Base-by-base conservation (phyloP, 768 basidiomycete species). In the Xerocomus spinulosus region DNA sequence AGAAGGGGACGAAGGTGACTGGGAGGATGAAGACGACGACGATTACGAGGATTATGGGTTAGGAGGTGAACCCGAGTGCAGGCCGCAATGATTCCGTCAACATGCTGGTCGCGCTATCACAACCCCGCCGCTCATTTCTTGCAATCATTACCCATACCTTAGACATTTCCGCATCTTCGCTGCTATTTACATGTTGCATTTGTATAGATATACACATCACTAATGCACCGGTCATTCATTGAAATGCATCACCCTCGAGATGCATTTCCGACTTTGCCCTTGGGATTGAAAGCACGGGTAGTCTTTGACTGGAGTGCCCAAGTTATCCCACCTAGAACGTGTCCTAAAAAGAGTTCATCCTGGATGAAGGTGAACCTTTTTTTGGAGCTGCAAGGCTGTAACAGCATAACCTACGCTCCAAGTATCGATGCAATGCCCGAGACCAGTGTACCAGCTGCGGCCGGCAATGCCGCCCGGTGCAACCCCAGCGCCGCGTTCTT, bases 381-480 rank as follows among this genome's bases (percentile, higher is more conserved):
- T 18, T 9, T 29, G 18, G 38, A 42, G 26, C 21, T 24, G 17
- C 12, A 9, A n/a, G 2, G 9, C 23, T 46, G 18, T 41, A 29
- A 20, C 32, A 17, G 21, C 10, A 13, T 18, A 30, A 64, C 76
- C 48, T 44, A 83, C 86, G 69, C 78, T 68, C 87, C 87, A 90
- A 26, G 86, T 89, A 58, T 85, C 81, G 56, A 81, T 83, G 44
- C 81, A 67, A 62, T 94, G 91, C 0, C 90, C 90, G 0, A 92
- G 74, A 52, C 81, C 76, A 1, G 91, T 92, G 62, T 89, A 92
- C 70, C 87, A 92, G 57, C 87, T 89, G 30, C 90, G 77, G 18
- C 89, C 91, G 3, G 82, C 75, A 33, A 61, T 57, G 21, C 74
- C 63, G 17, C 72, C 65, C 23, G 60, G 62, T 53, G 78, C 71